These are phyloP conservation scores for Trichocladium uniseriatum DNA, from an alignment of 495 filamentous ascomycete species.

Conservation along the genomic window DNA sequence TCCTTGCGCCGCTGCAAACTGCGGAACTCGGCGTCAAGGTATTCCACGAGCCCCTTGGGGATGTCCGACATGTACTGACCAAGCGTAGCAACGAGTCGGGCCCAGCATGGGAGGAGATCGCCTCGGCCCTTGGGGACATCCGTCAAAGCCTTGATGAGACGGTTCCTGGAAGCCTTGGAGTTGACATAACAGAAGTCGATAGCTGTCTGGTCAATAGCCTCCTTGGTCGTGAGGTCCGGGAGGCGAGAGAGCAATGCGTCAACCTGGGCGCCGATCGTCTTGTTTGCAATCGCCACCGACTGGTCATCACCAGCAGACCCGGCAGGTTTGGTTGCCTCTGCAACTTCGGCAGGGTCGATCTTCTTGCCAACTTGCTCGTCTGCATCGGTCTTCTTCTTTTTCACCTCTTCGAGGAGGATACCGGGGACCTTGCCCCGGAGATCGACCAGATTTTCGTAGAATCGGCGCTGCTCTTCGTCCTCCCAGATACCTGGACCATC, in stretches of 20 bases:
- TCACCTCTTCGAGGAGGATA: constrained; percentile 85
- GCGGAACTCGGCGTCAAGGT: constrained; percentile 94
- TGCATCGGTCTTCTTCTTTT: constrained; percentile 76
- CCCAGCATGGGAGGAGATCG: constrained; percentile 85
- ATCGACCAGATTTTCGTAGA: constrained; percentile 94
- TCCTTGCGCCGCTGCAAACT: constrained; percentile 97
- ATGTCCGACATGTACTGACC: constrained; percentile 91
- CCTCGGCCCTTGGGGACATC: constrained; percentile 89
- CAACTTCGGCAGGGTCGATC: constrained; percentile 36
- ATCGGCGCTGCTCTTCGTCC: constrained; percentile 93
- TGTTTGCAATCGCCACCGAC: constrained; percentile 91
- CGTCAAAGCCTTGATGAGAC: constrained; percentile 83
- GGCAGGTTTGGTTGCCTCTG: constrained; percentile 44
- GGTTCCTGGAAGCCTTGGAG: constrained; percentile 92
- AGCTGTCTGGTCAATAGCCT: constrained; percentile 81
- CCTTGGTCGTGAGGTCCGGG: constrained; percentile 82
- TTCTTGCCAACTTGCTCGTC: constrained; percentile 60
- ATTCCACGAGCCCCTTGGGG: constrained; percentile 79
- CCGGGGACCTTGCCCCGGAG: constrained; percentile 91
- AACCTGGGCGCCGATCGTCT: constrained; percentile 93
- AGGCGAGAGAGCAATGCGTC: constrained; percentile 82
- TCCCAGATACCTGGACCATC: constrained; percentile 98
- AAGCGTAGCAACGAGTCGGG: constrained; percentile 85
- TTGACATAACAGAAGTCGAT: constrained; percentile 98
- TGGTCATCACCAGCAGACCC: constrained; percentile 60